Evolutionary conservation across 2,329 filamentous ascomycete genomes (phyloP).

Genomic region (Penicillium sp.): DNA sequence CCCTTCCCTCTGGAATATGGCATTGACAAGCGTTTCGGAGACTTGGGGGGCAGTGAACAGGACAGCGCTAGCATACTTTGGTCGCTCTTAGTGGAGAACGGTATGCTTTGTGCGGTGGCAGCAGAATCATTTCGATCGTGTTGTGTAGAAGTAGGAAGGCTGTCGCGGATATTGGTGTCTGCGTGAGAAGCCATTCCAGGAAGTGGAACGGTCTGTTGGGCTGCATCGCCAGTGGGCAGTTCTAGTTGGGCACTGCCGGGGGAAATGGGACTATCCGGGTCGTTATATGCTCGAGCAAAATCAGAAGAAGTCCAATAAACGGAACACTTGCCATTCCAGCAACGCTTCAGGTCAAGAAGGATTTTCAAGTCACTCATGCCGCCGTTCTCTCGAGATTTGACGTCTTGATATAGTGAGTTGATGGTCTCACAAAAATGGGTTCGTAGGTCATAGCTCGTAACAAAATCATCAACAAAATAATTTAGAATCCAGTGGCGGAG

Average conservation of each 20-base stretch:
- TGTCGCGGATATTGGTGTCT: slow-evolving; percentile 18
- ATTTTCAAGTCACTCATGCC: slow-evolving; percentile 74
- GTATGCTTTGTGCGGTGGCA: slow-evolving; percentile 35
- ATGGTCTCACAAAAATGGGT: slow-evolving; percentile 75
- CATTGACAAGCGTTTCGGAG: slow-evolving; percentile 39
- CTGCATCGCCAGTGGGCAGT: slow-evolving; percentile 42
- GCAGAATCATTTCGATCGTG: slow-evolving; percentile 39
- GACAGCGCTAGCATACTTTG: slow-evolving; percentile 58
- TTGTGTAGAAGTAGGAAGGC: slow-evolving; percentile 16
- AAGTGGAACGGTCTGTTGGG: slow-evolving; percentile 10
- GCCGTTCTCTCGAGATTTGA: slow-evolving; percentile 52
- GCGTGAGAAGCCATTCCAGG: slow-evolving; percentile 3
- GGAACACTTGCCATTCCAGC: slow-evolving; percentile 88
- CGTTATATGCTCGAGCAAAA: slow-evolving; percentile 57
- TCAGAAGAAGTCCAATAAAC: slow-evolving; percentile 81
- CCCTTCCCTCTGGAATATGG: slow-evolving; percentile 33
- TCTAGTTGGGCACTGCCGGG: slow-evolving; percentile 70
- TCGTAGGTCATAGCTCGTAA: slow-evolving; percentile 70
- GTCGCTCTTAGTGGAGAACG: slow-evolving; percentile 42
- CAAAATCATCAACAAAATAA: slow-evolving; percentile 94
- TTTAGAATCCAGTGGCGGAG: slow-evolving; percentile 96
- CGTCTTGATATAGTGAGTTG: slow-evolving; percentile 59
- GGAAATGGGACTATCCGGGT: slow-evolving; percentile 64
- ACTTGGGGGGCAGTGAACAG: slow-evolving; percentile 57
- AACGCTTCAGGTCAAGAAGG: slow-evolving; percentile 89